These are phyloP conservation scores for Pilobolus umbonatus DNA, from an alignment of 192 early-diverging fungal genomes.

Conservation along the genomic window DNA sequence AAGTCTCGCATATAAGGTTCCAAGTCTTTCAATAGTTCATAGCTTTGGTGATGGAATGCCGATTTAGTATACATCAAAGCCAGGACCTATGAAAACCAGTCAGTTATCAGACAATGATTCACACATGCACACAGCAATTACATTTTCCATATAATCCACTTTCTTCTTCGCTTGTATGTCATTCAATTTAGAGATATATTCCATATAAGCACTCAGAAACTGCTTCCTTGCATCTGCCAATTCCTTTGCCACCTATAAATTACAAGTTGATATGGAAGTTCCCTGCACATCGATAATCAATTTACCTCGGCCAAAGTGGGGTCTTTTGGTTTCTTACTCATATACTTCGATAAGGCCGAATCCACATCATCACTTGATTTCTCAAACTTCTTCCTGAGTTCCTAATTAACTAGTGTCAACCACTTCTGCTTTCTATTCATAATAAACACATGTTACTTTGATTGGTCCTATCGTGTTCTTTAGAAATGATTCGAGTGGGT, in stretches of 20 bases:
- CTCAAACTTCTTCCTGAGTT: slow-evolving; percentile 55
- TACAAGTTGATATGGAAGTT: background rate
- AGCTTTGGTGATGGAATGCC: slow-evolving; percentile 79
- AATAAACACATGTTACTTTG: slow-evolving; percentile 38
- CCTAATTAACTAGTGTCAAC: slow-evolving; percentile 28
- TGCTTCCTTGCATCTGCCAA: slow-evolving; percentile 57
- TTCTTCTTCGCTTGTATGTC: slow-evolving; percentile 68
- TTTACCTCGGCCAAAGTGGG: slow-evolving; percentile 50
- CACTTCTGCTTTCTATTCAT: background rate
- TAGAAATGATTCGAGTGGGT: slow-evolving; percentile 60
- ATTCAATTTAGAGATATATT: slow-evolving; percentile 67
- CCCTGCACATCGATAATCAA: slow-evolving; percentile 9
- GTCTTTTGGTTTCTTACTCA: slow-evolving; percentile 58
- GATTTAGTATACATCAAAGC: slow-evolving; percentile 81
- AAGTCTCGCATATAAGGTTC: slow-evolving; percentile 80
- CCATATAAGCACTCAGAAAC: slow-evolving; percentile 57
- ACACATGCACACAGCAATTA: slow-evolving; percentile 25
- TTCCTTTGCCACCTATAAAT: slow-evolving; percentile 44
- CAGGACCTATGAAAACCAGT: slow-evolving; percentile 48
- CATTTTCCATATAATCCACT: slow-evolving; percentile 69
- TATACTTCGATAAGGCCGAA: slow-evolving; percentile 51
- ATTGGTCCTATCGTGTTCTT: slow-evolving; percentile 47
- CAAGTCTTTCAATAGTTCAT: slow-evolving; percentile 70
- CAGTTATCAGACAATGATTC: background rate
- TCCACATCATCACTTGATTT: slow-evolving; percentile 59